phyloP scores from a whole-genome alignment of 257 asterid genomes.

The Capsicum rhomboideum region DNA sequence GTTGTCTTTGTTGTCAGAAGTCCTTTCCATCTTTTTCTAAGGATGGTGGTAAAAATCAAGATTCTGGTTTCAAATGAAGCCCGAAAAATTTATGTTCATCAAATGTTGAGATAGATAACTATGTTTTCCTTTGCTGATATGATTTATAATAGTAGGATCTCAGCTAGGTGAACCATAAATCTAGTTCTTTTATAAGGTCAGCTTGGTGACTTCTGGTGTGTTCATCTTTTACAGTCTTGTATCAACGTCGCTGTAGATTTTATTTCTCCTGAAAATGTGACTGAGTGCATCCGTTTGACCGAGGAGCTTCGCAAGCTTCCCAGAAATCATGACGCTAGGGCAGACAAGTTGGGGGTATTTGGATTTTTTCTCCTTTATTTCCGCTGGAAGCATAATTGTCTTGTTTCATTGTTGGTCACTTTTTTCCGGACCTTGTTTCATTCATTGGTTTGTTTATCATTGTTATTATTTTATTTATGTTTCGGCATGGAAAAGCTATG shows the following conservation, averaged over 20 bases:
- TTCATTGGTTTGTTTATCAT: not conserved
- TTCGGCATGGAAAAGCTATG: not conserved
- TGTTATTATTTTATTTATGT: not conserved
- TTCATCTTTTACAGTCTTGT: constrained; percentile 29
- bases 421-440: not conserved
- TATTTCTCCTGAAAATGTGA: constrained; percentile 39
- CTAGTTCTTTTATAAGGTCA: not conserved
- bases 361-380: not conserved
- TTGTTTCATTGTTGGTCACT: not conserved
- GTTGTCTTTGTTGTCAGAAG: not conserved
- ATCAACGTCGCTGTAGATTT: constrained; percentile 39
- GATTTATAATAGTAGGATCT: not conserved
- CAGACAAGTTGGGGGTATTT: constrained; percentile 36
- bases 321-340: constrained; percentile 28
- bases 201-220: not conserved
- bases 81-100: not conserved
- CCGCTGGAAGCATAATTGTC: not conserved
- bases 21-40: not conserved
- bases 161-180: not conserved
- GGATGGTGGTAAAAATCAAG: not conserved
- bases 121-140: not conserved
- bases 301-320: constrained; percentile 37
- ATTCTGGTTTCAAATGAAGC: not conserved
- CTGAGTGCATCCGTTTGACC: constrained; percentile 22
- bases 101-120: not conserved